phyloP scores from a whole-genome alignment of 2,329 filamentous ascomycete genomes.

The Aspergillus sp. region DNA sequence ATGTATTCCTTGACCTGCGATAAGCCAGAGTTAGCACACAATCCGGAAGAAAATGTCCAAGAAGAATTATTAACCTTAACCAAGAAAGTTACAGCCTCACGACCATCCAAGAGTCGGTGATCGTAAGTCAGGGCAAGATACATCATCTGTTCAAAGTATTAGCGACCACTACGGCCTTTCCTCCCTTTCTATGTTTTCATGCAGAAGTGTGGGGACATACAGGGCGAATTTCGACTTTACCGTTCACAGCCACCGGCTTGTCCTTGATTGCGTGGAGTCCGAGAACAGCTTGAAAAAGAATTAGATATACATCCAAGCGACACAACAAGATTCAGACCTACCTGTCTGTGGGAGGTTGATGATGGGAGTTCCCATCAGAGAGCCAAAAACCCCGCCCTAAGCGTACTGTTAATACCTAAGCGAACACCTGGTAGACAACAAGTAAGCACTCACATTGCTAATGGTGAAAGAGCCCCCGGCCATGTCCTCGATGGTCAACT shows the following conservation, averaged over 20 bases:
- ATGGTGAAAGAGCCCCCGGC: slow-evolving; percentile 98
- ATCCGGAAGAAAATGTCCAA: background rate
- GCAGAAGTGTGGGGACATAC: slow-evolving; percentile 40
- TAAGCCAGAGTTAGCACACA: slow-evolving; percentile 13
- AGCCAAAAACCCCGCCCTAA: slow-evolving; percentile 87
- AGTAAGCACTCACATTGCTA: slow-evolving; percentile 67
- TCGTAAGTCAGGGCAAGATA: slow-evolving; percentile 97
- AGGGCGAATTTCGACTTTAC: slow-evolving; percentile 90
- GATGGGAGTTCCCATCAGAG: slow-evolving; percentile 95
- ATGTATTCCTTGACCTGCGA: slow-evolving; percentile 84
- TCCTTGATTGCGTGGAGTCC: slow-evolving; percentile 98
- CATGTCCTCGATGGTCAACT: slow-evolving; percentile 99
- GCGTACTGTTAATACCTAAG: slow-evolving; percentile 10
- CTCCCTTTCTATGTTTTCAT: background rate
- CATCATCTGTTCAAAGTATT: slow-evolving; percentile 72
- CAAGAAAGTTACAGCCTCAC: slow-evolving; percentile 93
- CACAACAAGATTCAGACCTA: slow-evolving; percentile 26
- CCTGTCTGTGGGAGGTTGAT: slow-evolving; percentile 94
- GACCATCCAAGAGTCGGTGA: slow-evolving; percentile 90
- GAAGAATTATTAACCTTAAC: slow-evolving; percentile 64
- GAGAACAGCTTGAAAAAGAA: slow-evolving; percentile 63
- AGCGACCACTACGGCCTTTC: slow-evolving; percentile 6
- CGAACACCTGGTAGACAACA: background rate
- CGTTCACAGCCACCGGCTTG: slow-evolving; percentile 82
- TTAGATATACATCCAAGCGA: slow-evolving; percentile 17